Evolutionary conservation across 1,284 basidiomycete genomes (phyloP).

Genomic region (Dichomitus squalens): DNA sequence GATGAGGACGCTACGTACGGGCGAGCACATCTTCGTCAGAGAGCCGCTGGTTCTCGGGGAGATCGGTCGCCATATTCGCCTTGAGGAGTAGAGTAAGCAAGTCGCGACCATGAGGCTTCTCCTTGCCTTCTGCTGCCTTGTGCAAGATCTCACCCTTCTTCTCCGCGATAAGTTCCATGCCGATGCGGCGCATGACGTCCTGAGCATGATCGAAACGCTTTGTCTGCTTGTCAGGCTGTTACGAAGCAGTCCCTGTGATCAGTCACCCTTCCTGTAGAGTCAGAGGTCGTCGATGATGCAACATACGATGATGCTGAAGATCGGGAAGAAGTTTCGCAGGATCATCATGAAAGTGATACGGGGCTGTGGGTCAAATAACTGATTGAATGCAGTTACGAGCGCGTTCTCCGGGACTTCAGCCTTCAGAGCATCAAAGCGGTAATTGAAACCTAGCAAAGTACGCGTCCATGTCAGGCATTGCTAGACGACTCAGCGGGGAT

Average conservation of each 20-base stretch:
- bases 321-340: conserved; percentile 9
- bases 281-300: background rate
- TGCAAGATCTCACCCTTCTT: conserved; percentile 44
- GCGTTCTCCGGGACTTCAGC: conserved; percentile 35
- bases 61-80: conserved; percentile 50
- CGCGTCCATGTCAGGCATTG: no score
- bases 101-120: conserved; percentile 65
- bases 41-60: conserved; percentile 45
- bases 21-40: conserved; percentile 57
- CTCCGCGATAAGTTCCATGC: conserved; percentile 39
- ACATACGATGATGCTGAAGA: conserved; percentile 18
- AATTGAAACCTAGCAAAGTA: conserved; percentile 44
- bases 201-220: conserved; percentile 27
- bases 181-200: conserved; percentile 37
- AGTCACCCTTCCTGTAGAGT: no score
- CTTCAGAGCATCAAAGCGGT: conserved; percentile 46
- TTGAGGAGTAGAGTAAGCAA: conserved; percentile 41
- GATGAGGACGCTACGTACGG: conserved; percentile 41
- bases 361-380: conserved; percentile 13
- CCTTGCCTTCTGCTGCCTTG: conserved; percentile 35
- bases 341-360: background rate
- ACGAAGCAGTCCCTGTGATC: no score
- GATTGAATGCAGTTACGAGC: conserved; percentile 41
- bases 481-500: background rate
- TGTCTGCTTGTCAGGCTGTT: conserved; percentile 34